Conservation (phyloP, 305 asterid species). For the Solanum chacoense region DNA sequence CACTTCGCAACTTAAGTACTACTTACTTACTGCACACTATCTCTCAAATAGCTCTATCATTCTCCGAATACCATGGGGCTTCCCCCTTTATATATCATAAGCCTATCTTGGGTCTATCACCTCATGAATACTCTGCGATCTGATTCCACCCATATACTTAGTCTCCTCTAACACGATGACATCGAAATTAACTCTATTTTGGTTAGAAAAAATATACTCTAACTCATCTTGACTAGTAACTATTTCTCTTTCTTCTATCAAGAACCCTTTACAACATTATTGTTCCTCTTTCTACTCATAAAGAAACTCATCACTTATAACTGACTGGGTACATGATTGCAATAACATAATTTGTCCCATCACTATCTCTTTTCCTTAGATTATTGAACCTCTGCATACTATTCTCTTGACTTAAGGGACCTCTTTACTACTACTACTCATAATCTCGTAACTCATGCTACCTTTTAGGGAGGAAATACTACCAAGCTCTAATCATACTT, state of each 20-base stretch:
- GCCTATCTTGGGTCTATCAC: neutral
- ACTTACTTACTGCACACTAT: neutral
- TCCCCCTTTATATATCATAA: neutral
- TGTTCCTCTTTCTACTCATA: neutral
- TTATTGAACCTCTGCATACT: neutral
- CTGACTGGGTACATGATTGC: neutral
- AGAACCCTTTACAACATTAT: neutral
- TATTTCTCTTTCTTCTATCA: neutral
- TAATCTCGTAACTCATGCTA: neutral
- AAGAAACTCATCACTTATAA: neutral
- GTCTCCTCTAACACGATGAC: neutral
- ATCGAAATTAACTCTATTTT: neutral
- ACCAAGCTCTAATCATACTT: neutral
- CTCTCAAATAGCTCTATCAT: neutral
- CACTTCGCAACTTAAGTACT: neutral
- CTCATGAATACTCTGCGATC: neutral
- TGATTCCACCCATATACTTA: neutral
- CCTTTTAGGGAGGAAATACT: neutral
- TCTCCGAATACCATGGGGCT: neutral
- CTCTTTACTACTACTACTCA: neutral
- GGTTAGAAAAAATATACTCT: neutral
- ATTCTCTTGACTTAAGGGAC: neutral
- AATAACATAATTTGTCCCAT: neutral
- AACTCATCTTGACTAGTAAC: neutral
- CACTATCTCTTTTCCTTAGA: neutral